Base-by-base conservation (phyloP, 1,284 basidiomycete genomes). In the Irpex lacteus region DNA sequence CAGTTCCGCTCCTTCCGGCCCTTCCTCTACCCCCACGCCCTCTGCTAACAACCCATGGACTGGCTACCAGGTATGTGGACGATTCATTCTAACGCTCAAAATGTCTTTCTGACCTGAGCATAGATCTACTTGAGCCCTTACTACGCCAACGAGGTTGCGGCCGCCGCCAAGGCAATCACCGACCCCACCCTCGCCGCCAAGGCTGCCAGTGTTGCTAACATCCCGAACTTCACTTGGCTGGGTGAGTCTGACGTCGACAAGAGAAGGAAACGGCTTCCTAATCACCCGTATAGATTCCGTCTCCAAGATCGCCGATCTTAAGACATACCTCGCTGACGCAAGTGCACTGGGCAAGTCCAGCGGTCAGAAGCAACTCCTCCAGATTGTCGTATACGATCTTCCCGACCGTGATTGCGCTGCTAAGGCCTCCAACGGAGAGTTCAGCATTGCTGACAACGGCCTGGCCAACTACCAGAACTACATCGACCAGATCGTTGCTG, bases 391-490 rank as follows among this genome's bases (percentile, higher is more conserved):
- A 55, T 87, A 87, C 73, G 85, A 87, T 69, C 70, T 78, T 54
- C 86, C 86, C 52, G 85, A 86, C 67, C 84, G 86, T 75, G 86
- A 88, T 68, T 89, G 87, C 70, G 84, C 85, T 63, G 87, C 86
- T 63, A 75, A 78, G 67, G 85, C 86, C 26, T 88, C 86, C 54
- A 88, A 88, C 69, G 86, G 86, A 76, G 86, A 87, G 74, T 86
- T 86, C 76, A 76, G 75, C 60, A 85, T 87, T 69, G 81, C 82
- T 60, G 75, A 87, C 73, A 78, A 80, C 70, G 85, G 86, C 63
- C 77, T 82, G 62, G 79, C 78, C 62, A 83, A 85, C 70, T 87
- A 88, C 77, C 73, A 80, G 71, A 75, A 77, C 68, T 88, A 88
- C 77, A 87, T 88, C 67, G 86, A 88, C 74, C 80, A 81, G 64